phyloP scores from a whole-genome alignment of 768 basidiomycete species.

The Suillus placidus region DNA sequence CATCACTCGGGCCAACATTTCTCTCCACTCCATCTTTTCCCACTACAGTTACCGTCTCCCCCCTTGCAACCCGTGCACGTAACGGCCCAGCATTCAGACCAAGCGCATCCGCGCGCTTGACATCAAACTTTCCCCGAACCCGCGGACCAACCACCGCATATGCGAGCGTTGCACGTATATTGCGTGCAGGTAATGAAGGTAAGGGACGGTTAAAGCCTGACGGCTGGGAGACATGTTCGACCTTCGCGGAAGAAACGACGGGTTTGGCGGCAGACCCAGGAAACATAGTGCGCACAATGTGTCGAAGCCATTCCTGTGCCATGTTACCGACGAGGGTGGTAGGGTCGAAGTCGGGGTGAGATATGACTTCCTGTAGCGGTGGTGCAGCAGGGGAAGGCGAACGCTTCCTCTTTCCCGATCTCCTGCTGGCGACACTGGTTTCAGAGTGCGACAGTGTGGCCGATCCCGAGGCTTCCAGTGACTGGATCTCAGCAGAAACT shows the following conservation, averaged over 20 bases:
- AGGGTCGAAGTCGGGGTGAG: neutral
- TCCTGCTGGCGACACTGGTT: conserved; percentile 8
- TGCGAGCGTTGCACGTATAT: neutral
- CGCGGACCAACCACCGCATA: neutral
- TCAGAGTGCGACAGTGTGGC: neutral
- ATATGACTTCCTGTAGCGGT: conserved; percentile 26
- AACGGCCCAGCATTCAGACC: conserved; percentile 63
- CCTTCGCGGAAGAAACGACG: neutral
- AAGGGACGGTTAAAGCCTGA: neutral
- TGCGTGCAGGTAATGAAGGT: neutral
- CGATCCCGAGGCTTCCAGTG: neutral
- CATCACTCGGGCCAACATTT: conserved; percentile 2
- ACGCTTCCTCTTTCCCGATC: conserved; percentile 46
- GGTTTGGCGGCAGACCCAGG: conserved; percentile 2
- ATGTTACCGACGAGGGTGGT: neutral
- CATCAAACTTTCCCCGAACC: neutral
- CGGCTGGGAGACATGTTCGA: neutral
- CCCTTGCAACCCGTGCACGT: conserved; percentile 63
- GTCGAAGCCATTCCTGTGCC: neutral
- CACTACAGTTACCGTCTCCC: conserved; percentile 55
- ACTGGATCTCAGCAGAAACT: conserved; percentile 25
- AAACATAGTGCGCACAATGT: conserved; percentile 2
- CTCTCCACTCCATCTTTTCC: neutral
- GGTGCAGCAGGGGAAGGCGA: conserved; percentile 34
- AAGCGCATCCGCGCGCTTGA: conserved; percentile 37